Conservation (phyloP, 371 early-diverging fungal species). For the Aphelidium insulamus region DNA sequence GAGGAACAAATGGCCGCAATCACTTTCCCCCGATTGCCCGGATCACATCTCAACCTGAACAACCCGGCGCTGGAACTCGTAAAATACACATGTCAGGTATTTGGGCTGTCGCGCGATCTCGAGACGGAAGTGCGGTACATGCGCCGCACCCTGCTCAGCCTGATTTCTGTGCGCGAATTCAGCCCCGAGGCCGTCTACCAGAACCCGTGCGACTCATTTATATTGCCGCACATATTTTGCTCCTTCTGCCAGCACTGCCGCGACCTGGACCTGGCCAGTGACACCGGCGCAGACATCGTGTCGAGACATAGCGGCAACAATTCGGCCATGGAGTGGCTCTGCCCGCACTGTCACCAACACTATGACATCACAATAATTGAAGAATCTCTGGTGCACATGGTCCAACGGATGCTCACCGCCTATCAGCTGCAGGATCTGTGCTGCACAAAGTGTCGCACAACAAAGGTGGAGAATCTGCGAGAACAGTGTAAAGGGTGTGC, state of each 20-base stretch:
- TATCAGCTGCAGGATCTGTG: slow-evolving; percentile 70
- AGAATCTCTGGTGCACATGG: slow-evolving; percentile 41
- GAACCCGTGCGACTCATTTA: slow-evolving; percentile 51
- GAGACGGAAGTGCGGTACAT: slow-evolving; percentile 37
- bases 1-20: no score
- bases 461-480: slow-evolving; percentile 49
- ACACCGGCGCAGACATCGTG: no score
- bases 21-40: slow-evolving; percentile 41
- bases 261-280: slow-evolving; percentile 77
- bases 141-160: slow-evolving; percentile 43
- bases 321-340: slow-evolving; percentile 20
- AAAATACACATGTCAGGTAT: slow-evolving; percentile 41
- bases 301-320: slow-evolving; percentile 15
- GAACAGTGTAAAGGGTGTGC: slow-evolving; percentile 14
- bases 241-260: slow-evolving; percentile 51
- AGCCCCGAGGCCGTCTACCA: slow-evolving; percentile 39
- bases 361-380: slow-evolving; percentile 54
- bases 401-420: slow-evolving; percentile 26
- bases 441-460: slow-evolving; percentile 52
- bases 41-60: slow-evolving; percentile 27
- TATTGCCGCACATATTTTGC: slow-evolving; percentile 64
- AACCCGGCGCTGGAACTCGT: slow-evolving; percentile 51
- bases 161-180: slow-evolving; percentile 60
- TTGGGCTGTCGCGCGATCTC: slow-evolving; percentile 37
- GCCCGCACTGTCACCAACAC: slow-evolving; percentile 43